Base-by-base conservation (phyloP, 306 rosid genomes). In the Cucumis cinereus region DNA sequence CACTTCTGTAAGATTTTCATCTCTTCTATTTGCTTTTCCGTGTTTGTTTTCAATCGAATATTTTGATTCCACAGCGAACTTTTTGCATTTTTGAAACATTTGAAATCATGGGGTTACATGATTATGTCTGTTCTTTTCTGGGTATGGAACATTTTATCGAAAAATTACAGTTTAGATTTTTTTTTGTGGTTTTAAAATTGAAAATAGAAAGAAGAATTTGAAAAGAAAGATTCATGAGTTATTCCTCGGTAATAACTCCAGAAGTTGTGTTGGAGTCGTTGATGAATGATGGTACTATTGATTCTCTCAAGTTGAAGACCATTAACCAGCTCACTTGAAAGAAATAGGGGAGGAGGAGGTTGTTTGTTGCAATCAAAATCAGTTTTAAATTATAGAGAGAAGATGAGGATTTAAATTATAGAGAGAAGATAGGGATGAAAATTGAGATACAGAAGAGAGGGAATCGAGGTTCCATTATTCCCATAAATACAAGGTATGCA, bases 281-380 rank as follows among this genome's bases (percentile, higher is more conserved):
- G 50, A 94, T 94, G 98, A 94, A 94, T 79, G 96, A 94, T 74
- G 96, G 98, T 53, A 90, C 96, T 66, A 94, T 94, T 6, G 98
- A 94, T 79, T 72, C 93, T 60, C 97, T 94, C 74, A 77, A 95
- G 73, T 84, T 94, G 85, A 94, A 91, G 97, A 94, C 90, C 90
- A 94, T 91, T 84, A 94, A 90, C 76, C 97, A 90, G 88, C 98
- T 94, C 82, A 94, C n/a, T n/a, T n/a, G n/a, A n/a, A n/a, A n/a
- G n/a, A n/a, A n/a, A n/a, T n/a, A n/a, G n/a, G n/a, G n/a, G n/a
- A n/a, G n/a, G n/a, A n/a, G n/a, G n/a, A n/a, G n/a, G n/a, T n/a
- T n/a, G n/a, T n/a, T n/a, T n/a, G n/a, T n/a, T n/a, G n/a, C n/a
- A n/a, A n/a, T n/a, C n/a, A n/a, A n/a, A n/a, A n/a, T n/a, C n/a